phyloP scores from a whole-genome alignment of 2,329 filamentous ascomycete species.

The Sarocladium strictum region DNA sequence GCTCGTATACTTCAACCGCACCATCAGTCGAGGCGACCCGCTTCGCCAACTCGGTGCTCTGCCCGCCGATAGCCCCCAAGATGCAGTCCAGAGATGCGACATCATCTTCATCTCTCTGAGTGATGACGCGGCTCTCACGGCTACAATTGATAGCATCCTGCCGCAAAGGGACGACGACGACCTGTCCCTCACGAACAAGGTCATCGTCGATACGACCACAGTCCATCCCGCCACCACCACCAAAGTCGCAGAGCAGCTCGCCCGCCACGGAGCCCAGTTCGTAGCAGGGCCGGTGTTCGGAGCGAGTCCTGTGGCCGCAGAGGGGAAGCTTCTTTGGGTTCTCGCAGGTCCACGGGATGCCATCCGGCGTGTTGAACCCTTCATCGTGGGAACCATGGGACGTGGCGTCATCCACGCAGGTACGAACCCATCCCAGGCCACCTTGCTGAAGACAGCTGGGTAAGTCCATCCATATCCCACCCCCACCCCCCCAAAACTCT shows the following conservation, averaged over 20 bases:
- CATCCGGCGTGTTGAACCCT: conserved; percentile 28
- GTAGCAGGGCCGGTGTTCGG: conserved; percentile 45
- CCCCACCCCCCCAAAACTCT: no score
- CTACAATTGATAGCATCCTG: conserved; percentile 25
- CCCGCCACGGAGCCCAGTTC: conserved; percentile 26
- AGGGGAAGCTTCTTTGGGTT: conserved; percentile 40
- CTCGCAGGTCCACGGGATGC: conserved; percentile 34
- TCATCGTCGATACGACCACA: conserved; percentile 43
- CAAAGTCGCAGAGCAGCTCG: conserved; percentile 21
- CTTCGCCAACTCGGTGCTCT: conserved; percentile 23
- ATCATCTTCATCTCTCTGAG: conserved; percentile 36
- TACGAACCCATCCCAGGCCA: conserved; percentile 34
- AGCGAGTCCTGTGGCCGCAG: conserved; percentile 39
- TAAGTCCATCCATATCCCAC: conserved; percentile 16
- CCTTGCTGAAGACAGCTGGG: conserved; percentile 42
- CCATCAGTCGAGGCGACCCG: conserved; percentile 34
- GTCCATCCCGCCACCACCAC: conserved; percentile 39
- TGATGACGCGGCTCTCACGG: conserved; percentile 33
- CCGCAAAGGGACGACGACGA: not conserved
- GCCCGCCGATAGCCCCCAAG: conserved; percentile 15
- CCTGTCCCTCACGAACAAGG: conserved; percentile 30
- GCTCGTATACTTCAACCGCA: conserved; percentile 40
- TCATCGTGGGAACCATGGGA: conserved; percentile 34
- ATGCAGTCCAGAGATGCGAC: conserved; percentile 24
- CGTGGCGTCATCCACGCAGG: conserved; percentile 37